Evolutionary conservation across 805 yeast genomes (phyloP), one percentile per base, ranked within the genome.

Genomic region (Saccharomycopsis sp.): DNA sequence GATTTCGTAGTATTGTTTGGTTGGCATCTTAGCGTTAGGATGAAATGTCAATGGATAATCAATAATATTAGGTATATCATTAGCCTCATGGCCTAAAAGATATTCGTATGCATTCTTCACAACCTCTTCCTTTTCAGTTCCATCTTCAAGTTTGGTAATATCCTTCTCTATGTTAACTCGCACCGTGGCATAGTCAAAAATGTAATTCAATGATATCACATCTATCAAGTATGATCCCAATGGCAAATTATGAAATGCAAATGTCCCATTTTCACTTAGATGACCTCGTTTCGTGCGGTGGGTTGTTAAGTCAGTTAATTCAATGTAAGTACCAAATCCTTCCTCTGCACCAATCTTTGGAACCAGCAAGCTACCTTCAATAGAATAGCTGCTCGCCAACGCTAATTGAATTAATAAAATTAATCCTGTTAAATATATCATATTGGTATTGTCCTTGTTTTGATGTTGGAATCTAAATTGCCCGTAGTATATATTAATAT

Each of bases 191-290:
- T 20, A 20, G 2, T 49, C 45, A 4, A 49, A 16, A 14, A 43
- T 24, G 29, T 43, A 49, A 14, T 41, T 39, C 5, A 34, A 16
- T 9, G 36, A 41, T 4, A 29, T 40, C 11, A 46, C 24, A 17
- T 49, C 47, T 20, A 49, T 11, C 16, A 46, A 28, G 36, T 46
- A 49, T 13, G 41, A 33, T 4, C 51, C 51, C 14, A 38, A n/a
- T 4, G 4, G 21, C 4, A 47, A n/a, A 20, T 40, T 31, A 22
- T 27, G 33, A 14, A 40, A 39, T n/a, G 21, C 20, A 44, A 49
- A 43, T 6, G 41, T 28, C 14, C 51, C 51, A 21, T 32, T 37
- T 11, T 41, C 24, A 19, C 24, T 27, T n/a, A 43, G 13, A 20
- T 20, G 23, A 4, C 22, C 13, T 26, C 26, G 8, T 14, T 17